These are phyloP conservation scores for Beauveria varroae DNA, from an alignment of 2,329 filamentous ascomycete species.

Conservation along the genomic window DNA sequence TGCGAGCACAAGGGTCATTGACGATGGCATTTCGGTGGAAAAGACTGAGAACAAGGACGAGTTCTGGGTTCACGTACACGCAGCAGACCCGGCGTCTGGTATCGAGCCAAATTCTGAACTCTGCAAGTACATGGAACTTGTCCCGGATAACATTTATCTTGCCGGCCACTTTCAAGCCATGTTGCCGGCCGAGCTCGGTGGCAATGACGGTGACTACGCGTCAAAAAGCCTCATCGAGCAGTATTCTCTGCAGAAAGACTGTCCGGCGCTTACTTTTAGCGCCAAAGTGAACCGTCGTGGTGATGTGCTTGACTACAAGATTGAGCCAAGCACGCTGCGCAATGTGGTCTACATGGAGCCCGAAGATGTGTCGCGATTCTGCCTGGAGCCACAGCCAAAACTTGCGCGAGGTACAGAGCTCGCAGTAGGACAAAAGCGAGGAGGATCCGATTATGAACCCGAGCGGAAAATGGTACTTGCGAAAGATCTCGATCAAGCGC, in stretches of 20 bases:
- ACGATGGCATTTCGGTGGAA: slow-evolving; percentile 72
- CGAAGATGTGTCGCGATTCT: slow-evolving; percentile 37
- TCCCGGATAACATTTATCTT: slow-evolving; percentile 53
- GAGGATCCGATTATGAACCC: slow-evolving; percentile 14
- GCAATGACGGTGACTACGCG: slow-evolving; percentile 22
- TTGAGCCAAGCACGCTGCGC: slow-evolving; percentile 45
- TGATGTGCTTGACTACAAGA: slow-evolving; percentile 43
- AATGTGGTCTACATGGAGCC: slow-evolving; percentile 53
- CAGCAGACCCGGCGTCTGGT: slow-evolving; percentile 69
- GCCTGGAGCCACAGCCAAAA: slow-evolving; percentile 25
- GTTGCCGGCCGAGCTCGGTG: slow-evolving; percentile 36
- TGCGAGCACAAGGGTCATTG: slow-evolving; percentile 59
- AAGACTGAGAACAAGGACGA: slow-evolving; percentile 42
- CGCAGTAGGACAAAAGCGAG: slow-evolving; percentile 21
- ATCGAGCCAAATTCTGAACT: slow-evolving; percentile 53
- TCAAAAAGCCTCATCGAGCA: slow-evolving; percentile 35
- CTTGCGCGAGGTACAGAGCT: slow-evolving; percentile 21
- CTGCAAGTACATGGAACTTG: slow-evolving; percentile 52
- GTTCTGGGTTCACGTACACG: slow-evolving; percentile 71
- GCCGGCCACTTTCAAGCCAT: slow-evolving; percentile 51
- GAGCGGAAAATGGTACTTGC: slow-evolving; percentile 36
- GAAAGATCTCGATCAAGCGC: slow-evolving; percentile 32
- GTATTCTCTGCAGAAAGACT: slow-evolving; percentile 46
- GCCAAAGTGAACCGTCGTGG: slow-evolving; percentile 47
- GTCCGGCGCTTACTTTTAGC: slow-evolving; percentile 55